phyloP scores from a whole-genome alignment of 176 grass and related monocot species.

The Canna indica region DNA sequence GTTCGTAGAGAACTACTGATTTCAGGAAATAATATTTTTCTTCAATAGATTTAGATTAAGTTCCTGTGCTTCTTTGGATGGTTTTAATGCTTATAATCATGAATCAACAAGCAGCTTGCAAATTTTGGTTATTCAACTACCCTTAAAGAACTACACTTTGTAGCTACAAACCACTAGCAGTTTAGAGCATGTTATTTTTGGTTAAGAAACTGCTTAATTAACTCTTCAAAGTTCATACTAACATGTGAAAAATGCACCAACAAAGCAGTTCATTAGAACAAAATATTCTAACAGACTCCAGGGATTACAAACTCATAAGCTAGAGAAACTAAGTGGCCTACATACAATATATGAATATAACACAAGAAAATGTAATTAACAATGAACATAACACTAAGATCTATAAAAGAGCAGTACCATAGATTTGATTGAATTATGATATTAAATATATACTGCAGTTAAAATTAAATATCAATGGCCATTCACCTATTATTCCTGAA shows the following conservation, averaged over 20 bases:
- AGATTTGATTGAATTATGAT: not conserved
- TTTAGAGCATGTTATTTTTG: not conserved
- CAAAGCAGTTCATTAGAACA: not conserved
- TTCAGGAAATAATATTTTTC: too few species aligned
- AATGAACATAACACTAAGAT: not conserved
- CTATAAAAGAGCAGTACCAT: too few species aligned
- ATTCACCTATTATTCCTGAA: constrained; percentile 87
- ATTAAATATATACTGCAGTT: constrained; percentile 1
- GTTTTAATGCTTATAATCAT: too few species aligned
- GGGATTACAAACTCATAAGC: not conserved
- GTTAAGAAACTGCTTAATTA: too few species aligned
- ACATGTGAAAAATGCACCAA: not conserved
- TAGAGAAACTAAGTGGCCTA: not conserved
- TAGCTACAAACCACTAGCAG: not conserved
- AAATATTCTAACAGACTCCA: not conserved
- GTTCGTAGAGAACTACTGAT: too few species aligned
- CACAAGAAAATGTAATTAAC: not conserved
- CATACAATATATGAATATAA: not conserved
- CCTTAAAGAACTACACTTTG: not conserved
- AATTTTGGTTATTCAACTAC: too few species aligned
- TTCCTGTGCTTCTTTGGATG: not conserved
- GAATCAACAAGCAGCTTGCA: too few species aligned
- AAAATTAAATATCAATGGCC: not conserved
- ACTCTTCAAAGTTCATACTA: not conserved
- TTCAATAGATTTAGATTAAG: not conserved